Base-by-base conservation (phyloP, 164 flowering plant species). In the Macadamia tetraphylla region DNA sequence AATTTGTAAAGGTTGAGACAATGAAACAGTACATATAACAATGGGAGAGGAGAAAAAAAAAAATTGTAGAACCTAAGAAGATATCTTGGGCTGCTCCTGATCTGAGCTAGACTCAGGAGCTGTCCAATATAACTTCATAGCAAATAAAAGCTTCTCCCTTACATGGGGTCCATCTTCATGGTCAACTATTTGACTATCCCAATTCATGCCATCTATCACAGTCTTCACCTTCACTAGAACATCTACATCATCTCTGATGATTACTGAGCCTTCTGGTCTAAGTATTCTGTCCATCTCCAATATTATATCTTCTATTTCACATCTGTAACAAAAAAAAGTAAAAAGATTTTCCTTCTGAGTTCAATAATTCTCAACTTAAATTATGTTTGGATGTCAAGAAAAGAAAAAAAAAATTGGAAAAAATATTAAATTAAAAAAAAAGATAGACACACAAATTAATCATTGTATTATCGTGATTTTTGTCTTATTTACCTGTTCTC, bases 221-320 rank as follows among this genome's bases (percentile, higher is more conserved):
- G 76, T 79, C 85, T 85, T 85, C 6, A 85, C 63, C 63, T 75
- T 77, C 58, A 80, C 74, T 68, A 92, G 66, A 2, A 84, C 43
- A 72, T 92, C 98, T 0, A 88, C 86, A 53, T 89, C 95, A 44
- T 92, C 98, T 35, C 98, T 68, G 43, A 90, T 70, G 11, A 92
- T 85, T 18, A 88, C 82, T 6, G 84, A 75, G 0, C 96, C 98
- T 73, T 83, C 82, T 0, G 96, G 96, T 65, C 98, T 65, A 29
- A 92, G 57, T 15, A 92, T 82, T 71, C 98, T 79, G 63, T 92
- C 98, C 92, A 92, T 92, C 70, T 92, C 98, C 58, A 92, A 53
- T 71, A 92, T 67, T 49, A 92, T 87, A 51, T 87, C 89, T 58
- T 78, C 90, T 81, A 81, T 74, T 65, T 85, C 83, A 57, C 98